Evolutionary conservation across 768 basidiomycete genomes (phyloP).

Genomic region (Jaapia argillacea): DNA sequence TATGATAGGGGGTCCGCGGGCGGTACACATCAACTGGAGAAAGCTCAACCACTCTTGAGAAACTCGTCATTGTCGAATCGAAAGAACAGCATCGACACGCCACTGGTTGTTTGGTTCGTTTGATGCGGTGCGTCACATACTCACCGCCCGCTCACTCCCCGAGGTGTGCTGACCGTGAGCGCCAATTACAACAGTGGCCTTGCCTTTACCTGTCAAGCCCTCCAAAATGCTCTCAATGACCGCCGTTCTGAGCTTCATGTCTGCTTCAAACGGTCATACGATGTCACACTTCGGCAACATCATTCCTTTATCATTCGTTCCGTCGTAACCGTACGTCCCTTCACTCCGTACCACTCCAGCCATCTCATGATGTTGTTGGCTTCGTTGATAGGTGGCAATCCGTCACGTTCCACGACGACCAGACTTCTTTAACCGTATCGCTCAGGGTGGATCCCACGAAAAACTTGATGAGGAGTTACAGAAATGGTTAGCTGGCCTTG

Average conservation of each 20-base stretch:
- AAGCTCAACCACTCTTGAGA: constrained; percentile 47
- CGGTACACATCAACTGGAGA: constrained; percentile 34
- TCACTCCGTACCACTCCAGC: constrained; percentile 20
- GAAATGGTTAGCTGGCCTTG: constrained; percentile 53
- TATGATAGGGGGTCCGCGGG: constrained; percentile 50
- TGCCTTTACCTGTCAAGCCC: constrained; percentile 55
- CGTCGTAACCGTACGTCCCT: constrained; percentile 48
- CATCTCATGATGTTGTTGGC: background rate
- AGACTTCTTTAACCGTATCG: constrained; percentile 55
- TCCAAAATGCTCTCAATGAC: constrained; percentile 56
- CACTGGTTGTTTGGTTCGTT: constrained; percentile 53
- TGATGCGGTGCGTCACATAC: constrained; percentile 42
- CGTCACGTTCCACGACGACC: constrained; percentile 49
- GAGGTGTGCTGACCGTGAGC: constrained; percentile 4
- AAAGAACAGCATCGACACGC: constrained; percentile 34
- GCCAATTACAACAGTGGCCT: constrained; percentile 40
- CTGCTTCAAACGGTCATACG: constrained; percentile 67
- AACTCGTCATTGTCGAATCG: constrained; percentile 43
- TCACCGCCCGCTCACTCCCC: constrained; percentile 7
- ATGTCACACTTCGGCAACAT: constrained; percentile 55
- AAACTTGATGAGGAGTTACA: constrained; percentile 43
- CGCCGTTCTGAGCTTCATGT: constrained; percentile 41
- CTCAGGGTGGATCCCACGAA: constrained; percentile 44
- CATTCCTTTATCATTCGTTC: constrained; percentile 60
- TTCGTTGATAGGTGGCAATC: constrained; percentile 20